Evolutionary conservation across 2,329 filamentous ascomycete genomes (phyloP), one percentile per base, ranked within the genome.

Genomic region (Colletotrichum liriopes): DNA sequence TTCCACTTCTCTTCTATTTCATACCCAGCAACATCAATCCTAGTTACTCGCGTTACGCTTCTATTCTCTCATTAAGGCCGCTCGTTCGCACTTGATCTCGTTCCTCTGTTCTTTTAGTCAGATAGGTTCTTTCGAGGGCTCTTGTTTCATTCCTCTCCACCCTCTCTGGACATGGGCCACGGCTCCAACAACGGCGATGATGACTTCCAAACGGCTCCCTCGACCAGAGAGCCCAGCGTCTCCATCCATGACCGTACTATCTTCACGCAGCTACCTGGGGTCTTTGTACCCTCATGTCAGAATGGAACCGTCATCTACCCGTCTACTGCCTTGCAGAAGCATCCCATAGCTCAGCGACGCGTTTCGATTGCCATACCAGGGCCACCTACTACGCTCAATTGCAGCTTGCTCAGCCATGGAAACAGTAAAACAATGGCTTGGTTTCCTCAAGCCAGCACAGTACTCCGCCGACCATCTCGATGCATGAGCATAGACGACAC

Each of bases 381-480:
- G 26, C 72, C 72, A 18, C 29, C 37, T 14, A 65, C 71, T 35
- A 70, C 65, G 1, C 59, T 72, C 14, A n/a, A 63, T 18, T 74
- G 72, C 39, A 74, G 61, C 61, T 43, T 74, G 9, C 26, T 73
- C 7, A 59, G 70, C 20, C 20, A 52, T 26, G 65, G 70, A 20
- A 26, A 43, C 1, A 12, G 54, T 4, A 58, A 41, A 12, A 43
- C 18, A 11, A 47, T 73, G 49, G 29, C 26, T 9, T 58, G 62
- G 70, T 56, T 35, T 39, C 26, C 54, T 11, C 55, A 55, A 45
- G 69, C 60, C 37, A 66, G 23, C 45, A 16, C 55, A 16, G 14
- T 39, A 18, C 26, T 58, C 26, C 70, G 51, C 6, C 65, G 70
- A 5, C 61, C 69, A 16, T 68, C 65, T 16, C 60, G 61, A 32